Percentiles rank a stretch among this genome's conserved stretches.
Conservation (phyloP, 2,329 filamentous ascomycete species). For the Magnaporthiopsis poae region DNA sequence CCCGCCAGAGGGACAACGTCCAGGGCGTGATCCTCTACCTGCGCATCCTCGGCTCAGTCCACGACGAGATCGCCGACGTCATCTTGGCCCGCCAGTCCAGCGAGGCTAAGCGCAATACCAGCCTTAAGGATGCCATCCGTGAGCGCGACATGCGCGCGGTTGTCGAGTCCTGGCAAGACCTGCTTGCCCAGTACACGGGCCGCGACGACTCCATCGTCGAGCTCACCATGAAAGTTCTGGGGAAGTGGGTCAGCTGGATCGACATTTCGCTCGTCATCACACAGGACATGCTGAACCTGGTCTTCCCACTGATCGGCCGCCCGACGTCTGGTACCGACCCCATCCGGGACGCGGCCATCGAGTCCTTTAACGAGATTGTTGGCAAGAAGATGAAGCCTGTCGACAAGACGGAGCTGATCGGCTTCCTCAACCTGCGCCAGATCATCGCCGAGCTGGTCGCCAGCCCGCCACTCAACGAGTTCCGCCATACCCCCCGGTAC, state of each 20-base stretch:
- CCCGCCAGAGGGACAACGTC: slow-evolving; percentile 52
- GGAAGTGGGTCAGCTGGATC: slow-evolving; percentile 98
- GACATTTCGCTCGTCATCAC: slow-evolving; percentile 92
- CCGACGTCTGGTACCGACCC: slow-evolving; percentile 59
- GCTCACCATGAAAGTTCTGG: slow-evolving; percentile 81
- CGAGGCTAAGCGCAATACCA: slow-evolving; percentile 76
- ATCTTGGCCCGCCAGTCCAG: slow-evolving; percentile 67
- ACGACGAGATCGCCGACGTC: slow-evolving; percentile 94
- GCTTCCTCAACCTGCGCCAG: slow-evolving; percentile 75
- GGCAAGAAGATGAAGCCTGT: slow-evolving; percentile 93
- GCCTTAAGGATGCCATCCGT: slow-evolving; percentile 83
- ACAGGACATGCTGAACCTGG: slow-evolving; percentile 70
- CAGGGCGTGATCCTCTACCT: slow-evolving; percentile 77
- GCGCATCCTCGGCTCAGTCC: slow-evolving; percentile 76
- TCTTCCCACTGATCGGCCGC: slow-evolving; percentile 81
- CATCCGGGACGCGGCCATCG: slow-evolving; percentile 81
- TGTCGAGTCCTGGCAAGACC: slow-evolving; percentile 80
- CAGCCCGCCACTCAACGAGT: slow-evolving; percentile 70
- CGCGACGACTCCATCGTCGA: slow-evolving; percentile 67
- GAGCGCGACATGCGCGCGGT: slow-evolving; percentile 82
- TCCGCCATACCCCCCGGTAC: slow-evolving; percentile 73
- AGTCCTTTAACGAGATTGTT: slow-evolving; percentile 90
- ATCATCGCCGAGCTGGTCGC: slow-evolving; percentile 79
- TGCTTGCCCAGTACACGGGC: slow-evolving; percentile 67
- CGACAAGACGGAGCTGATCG: slow-evolving; percentile 90